Percentiles rank a stretch among this genome's conserved stretches.
Conservation (phyloP, 75 land plant species). For the Adiantum capillusveneris region DNA sequence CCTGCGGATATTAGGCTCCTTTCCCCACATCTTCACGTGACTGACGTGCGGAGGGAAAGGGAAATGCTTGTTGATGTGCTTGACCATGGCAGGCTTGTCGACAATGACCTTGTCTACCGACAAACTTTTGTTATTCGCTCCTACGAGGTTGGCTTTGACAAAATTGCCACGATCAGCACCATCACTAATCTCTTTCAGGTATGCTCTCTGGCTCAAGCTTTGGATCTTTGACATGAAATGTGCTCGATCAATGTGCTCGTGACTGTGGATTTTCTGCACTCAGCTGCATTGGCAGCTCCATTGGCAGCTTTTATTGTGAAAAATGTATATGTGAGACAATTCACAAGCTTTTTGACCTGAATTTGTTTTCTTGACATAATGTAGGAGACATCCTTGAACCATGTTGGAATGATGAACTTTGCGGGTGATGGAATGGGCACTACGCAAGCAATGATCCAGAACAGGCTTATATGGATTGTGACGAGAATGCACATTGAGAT, state of each 20-base stretch:
- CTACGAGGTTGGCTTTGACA: constrained; percentile 87
- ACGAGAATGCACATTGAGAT: constrained; percentile 37
- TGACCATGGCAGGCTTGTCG: constrained; percentile 75
- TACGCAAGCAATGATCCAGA: constrained; percentile 31
- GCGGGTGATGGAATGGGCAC: constrained; percentile 42
- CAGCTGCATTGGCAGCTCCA: no score
- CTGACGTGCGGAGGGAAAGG: no score
- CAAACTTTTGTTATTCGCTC: constrained; percentile 86
- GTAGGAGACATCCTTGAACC: constrained; percentile 36
- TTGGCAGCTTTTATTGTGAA: no score
- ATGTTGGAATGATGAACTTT: constrained; percentile 26
- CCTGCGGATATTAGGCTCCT: no score
- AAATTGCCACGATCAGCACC: constrained; percentile 76
- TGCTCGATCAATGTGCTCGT: neutral
- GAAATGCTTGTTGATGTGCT: no score
- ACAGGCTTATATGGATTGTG: constrained; percentile 32
- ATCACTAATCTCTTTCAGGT: constrained; percentile 94
- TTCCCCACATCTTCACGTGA: no score
- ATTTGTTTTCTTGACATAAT: neutral
- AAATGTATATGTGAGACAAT: no score
- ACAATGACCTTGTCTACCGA: constrained; percentile 65
- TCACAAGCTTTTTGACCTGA: neutral
- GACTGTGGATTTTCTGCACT: neutral
- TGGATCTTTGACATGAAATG: neutral
- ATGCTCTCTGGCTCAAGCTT: neutral